Percentiles rank a stretch among this genome's conserved stretches.
Evolutionary conservation across 108 stramenopile genomes (phyloP).

Genomic region (Cyclotella baltica): DNA sequence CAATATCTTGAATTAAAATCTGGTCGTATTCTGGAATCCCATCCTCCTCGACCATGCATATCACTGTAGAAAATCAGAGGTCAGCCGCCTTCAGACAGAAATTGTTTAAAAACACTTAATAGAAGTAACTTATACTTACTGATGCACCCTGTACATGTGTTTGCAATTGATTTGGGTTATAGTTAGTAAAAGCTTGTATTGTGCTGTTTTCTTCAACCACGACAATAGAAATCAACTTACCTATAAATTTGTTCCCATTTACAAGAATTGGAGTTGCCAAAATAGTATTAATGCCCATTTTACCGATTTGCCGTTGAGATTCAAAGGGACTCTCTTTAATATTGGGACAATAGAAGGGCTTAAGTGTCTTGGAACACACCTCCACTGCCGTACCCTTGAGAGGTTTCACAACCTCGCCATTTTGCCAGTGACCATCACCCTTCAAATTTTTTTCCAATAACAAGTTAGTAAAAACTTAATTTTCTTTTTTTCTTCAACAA

Average conservation of each 20-base stretch:
- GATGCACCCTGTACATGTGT: conserved; percentile 30
- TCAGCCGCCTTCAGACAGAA: not conserved
- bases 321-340: conserved; percentile 30
- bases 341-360: conserved; percentile 31
- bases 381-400: conserved; percentile 27
- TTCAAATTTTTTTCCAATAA: conserved; percentile 3
- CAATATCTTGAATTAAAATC: conserved; percentile 45
- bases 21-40: conserved; percentile 34
- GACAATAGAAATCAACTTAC: not conserved
- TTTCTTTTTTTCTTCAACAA: too few species aligned
- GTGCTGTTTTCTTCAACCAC: not conserved
- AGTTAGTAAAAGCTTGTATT: not conserved
- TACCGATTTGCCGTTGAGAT: conserved; percentile 16
- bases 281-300: conserved; percentile 20
- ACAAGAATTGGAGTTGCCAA: conserved; percentile 46
- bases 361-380: conserved; percentile 15
- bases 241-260: conserved; percentile 31
- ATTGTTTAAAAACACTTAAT: too few species aligned
- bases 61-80: not conserved
- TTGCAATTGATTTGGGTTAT: too few species aligned
- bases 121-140: not conserved
- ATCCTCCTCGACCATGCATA: conserved; percentile 38
- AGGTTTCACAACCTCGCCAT: conserved; percentile 18
- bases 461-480: too few species aligned
- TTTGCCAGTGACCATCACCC: not conserved